Conservation (phyloP, 768 basidiomycete genomes). For the Pleurotus eryngii region DNA sequence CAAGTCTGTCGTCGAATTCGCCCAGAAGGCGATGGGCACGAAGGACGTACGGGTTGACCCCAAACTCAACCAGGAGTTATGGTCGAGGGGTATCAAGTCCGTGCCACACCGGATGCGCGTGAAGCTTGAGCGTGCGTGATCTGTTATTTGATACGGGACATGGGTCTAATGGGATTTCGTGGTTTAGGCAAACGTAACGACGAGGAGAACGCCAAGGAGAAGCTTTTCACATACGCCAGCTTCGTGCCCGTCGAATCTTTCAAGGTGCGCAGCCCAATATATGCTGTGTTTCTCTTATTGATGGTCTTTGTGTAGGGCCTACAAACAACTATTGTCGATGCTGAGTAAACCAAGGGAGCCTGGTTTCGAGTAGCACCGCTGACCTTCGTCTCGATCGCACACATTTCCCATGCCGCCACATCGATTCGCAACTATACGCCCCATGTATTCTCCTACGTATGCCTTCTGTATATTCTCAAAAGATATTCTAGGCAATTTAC, state of each 20-base stretch:
- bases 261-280: conserved; percentile 58
- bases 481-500: neutral
- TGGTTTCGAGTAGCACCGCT: neutral
- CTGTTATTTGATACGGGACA: conserved; percentile 10
- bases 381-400: neutral
- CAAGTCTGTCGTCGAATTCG: conserved; percentile 91
- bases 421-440: conserved; percentile 2
- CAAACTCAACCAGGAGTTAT: conserved; percentile 93
- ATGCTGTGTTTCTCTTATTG: too few species aligned
- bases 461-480: conserved; percentile 2
- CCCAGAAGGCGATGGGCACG: conserved; percentile 95
- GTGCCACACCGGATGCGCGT: conserved; percentile 91
- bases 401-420: neutral
- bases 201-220: conserved; percentile 98
- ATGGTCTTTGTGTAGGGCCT: conserved; percentile 55
- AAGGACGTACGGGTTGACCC: conserved; percentile 92
- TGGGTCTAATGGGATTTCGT: neutral
- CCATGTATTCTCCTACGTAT: conserved; percentile 7
- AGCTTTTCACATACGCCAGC: conserved; percentile 89
- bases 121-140: conserved; percentile 82
- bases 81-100: conserved; percentile 91
- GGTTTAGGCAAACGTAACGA: conserved; percentile 91
- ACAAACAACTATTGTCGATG: conserved; percentile 78
- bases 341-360: conserved; percentile 49
- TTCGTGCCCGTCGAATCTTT: conserved; percentile 75